These are phyloP conservation scores for Tetrapisispora nanseiensis DNA, from an alignment of 805 yeast species.

Conservation along the genomic window DNA sequence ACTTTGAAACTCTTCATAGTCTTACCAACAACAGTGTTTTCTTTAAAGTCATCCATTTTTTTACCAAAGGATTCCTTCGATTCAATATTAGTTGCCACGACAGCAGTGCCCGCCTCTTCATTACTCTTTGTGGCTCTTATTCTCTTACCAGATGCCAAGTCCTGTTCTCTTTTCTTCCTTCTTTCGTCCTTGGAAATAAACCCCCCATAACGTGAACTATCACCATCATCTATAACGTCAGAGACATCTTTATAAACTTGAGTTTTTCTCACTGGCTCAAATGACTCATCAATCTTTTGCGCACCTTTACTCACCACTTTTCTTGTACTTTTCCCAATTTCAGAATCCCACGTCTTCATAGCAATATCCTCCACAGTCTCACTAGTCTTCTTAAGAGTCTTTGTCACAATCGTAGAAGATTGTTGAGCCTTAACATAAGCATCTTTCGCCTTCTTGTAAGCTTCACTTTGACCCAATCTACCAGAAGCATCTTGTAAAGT, in stretches of 20 bases:
- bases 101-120: conserved; percentile 71
- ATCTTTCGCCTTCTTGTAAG: conserved; percentile 84
- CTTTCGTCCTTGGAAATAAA: conserved; percentile 80
- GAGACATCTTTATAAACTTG: conserved; percentile 80
- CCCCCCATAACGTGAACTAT: conserved; percentile 83
- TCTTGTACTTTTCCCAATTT: conserved; percentile 83
- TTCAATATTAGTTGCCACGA: conserved; percentile 74
- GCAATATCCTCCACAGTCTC: conserved; percentile 87
- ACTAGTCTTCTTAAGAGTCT: conserved; percentile 82
- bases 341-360: conserved; percentile 89
- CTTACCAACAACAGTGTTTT: conserved; percentile 62
- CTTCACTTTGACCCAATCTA: conserved; percentile 84
- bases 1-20: conserved; percentile 48
- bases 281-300: conserved; percentile 69
- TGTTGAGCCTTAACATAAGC: conserved; percentile 83
- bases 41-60: conserved; percentile 55
- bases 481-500: conserved; percentile 95
- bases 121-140: conserved; percentile 64
- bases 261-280: conserved; percentile 90
- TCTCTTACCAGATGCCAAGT: conserved; percentile 48
- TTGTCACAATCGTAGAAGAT: conserved; percentile 56
- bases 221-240: conserved; percentile 87
- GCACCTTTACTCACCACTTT: conserved; percentile 75
- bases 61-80: conserved; percentile 59
- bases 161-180: conserved; percentile 56